Conservation (phyloP, 2,329 filamentous ascomycete genomes). For the Cercospora canescens region DNA sequence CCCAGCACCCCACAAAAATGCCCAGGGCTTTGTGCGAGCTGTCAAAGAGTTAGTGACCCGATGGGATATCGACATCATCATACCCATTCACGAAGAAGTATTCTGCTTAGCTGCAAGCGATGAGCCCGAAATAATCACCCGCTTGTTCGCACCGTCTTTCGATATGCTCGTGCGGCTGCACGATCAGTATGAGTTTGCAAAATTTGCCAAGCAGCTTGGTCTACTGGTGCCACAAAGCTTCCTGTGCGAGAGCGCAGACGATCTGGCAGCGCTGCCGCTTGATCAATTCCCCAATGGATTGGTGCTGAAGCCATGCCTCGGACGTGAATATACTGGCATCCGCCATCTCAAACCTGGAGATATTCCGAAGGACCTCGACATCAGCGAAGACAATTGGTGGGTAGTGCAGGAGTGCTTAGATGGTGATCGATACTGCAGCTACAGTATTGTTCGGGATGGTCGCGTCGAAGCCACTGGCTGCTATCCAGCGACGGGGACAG, state of each 20-base stretch:
- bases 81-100: constrained; percentile 37
- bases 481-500: constrained; percentile 35
- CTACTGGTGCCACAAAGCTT: constrained; percentile 29
- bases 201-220: constrained; percentile 25
- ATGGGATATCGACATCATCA: constrained; percentile 24
- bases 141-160: constrained; percentile 33
- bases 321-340: constrained; percentile 25
- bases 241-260: constrained; percentile 28
- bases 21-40: constrained; percentile 20
- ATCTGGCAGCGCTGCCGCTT: constrained; percentile 19
- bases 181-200: constrained; percentile 35
- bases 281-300: constrained; percentile 27
- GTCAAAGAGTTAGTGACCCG: constrained; percentile 18
- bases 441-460: constrained; percentile 32
- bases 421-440: constrained; percentile 34
- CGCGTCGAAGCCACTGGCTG: constrained; percentile 30
- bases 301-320: constrained; percentile 35
- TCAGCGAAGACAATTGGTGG: constrained; percentile 21
- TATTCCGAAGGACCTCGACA: constrained; percentile 15
- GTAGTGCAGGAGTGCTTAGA: constrained; percentile 37
- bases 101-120: constrained; percentile 33
- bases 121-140: constrained; percentile 27
- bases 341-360: constrained; percentile 18
- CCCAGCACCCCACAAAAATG: constrained; percentile 20
- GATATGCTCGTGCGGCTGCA: constrained; percentile 32